Evolutionary conservation across 805 yeast species (phyloP), one percentile per base, ranked within the genome.

Genomic region (Blastobotrys chiropterorum): DNA sequence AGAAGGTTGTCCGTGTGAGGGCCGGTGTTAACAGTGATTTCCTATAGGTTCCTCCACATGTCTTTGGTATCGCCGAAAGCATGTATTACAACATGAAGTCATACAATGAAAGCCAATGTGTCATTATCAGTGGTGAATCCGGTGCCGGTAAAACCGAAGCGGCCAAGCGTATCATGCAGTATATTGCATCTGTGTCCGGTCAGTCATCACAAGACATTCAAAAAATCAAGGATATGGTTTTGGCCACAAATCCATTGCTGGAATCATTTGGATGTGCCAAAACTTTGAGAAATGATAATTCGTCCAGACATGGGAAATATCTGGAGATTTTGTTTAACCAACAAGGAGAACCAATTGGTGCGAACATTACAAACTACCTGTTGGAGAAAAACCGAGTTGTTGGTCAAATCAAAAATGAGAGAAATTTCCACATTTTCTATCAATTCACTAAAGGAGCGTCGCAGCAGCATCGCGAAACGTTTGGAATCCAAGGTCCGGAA

Each of bases 71-170:
- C 62, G 99, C 99, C 8, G 99, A 94, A 70, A 73, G 95, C 38
- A 90, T 94, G 96, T 94, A 85, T 69, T 92, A 94, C 71, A 87
- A 92, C 67, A 78, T 94, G 83, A 90, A 90, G 69, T 85, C 96
- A 0, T 94, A 94, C 70, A 81, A 86, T 53, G 98, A 94, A 62
- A 89, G 83, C 65, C 99, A 94, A 68, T 92, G 98, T 77, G 98
- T 94, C 19, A 94, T 94, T 61, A 94, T 94, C 59, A 87, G 96
- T 2, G 98, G 98, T 52, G 98, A 92, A 68, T 87, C 96, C 1
- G 98, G 98, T 56, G 98, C 98, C 3, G 98, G 98, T 48, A 92
- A 92, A 66, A 92, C 98, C 3, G 98, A 92, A 71, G 97, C 97
- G 19, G 97, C 98, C 42, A 92, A 92, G 73, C 82, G 95, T 67